A percentile compares a stretch with the other conserved stretches of the same genome.
phyloP scores from a whole-genome alignment of 495 filamentous ascomycete species.

The Tricharina praecox region DNA sequence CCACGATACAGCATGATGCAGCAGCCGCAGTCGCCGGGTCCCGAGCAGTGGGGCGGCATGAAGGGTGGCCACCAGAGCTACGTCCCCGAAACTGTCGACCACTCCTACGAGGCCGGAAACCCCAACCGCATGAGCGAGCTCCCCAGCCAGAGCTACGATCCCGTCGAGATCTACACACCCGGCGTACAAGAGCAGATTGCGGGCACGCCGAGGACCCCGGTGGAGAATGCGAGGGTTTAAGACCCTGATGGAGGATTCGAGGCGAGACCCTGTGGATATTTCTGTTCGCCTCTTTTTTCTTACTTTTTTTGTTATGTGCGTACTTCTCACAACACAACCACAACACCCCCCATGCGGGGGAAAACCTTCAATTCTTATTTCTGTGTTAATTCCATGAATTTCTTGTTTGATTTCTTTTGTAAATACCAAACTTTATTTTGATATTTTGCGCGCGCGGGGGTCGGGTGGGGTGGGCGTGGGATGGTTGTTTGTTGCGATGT shows the following conservation, averaged over 20 bases:
- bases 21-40: neutral
- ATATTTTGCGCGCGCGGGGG: no score
- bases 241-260: neutral
- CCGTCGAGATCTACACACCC: conserved; percentile 25
- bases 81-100: neutral
- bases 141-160: conserved; percentile 12
- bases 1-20: conserved; percentile 10
- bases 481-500: no score
- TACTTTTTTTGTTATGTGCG: conserved; percentile 5
- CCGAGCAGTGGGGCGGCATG: neutral
- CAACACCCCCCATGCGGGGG: no score
- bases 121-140: conserved; percentile 19
- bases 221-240: conserved; percentile 2
- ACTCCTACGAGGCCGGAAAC: conserved; percentile 6
- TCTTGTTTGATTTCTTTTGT: no score
- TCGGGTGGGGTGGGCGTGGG: no score
- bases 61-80: conserved; percentile 2
- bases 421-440: no score
- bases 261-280: conserved; percentile 4
- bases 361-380: no score
- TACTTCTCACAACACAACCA: no score
- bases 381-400: no score
- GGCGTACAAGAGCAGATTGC: conserved; percentile 17
- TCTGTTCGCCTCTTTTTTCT: conserved; percentile 2
- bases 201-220: neutral